Evolutionary conservation across 306 rosid genomes (phyloP), one percentile per base, ranked within the genome.

Genomic region (Acmispon strigosus): DNA sequence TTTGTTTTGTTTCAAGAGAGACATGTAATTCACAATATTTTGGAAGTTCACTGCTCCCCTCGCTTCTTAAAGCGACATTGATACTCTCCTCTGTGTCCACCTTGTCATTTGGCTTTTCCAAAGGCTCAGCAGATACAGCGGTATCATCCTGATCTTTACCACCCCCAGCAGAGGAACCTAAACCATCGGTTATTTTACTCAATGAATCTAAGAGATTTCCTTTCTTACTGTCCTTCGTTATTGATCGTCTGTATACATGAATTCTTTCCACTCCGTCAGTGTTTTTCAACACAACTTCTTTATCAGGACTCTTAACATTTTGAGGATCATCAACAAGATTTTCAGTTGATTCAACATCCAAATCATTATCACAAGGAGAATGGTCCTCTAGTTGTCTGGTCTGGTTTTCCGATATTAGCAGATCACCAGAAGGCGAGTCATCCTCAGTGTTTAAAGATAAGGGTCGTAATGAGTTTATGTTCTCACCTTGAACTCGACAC

Each of bases 181-280:
- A 80, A 68, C 79, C 92, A 75, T 72, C 78, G 16, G 81, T 67
- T 54, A 66, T 67, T 66, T 75, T 81, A 52, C 66, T 60, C 29
- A 16, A 63, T 48, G 81, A 34, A 75, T 89, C 87, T 69, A 73
- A 15, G 67, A 69, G 66, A 74, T 59, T 84, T 70, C 85, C 89
- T 62, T 84, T 89, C 56, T 88, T 86, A 50, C 86, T 68, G 63
- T 91, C 97, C 82, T 86, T 91, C 43, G 81, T 58, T 59, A 68
- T 36, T 70, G 92, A 87, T 88, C 97, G 83, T 81, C 78, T 86
- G 78, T 91, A 89, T 11, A 89, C 97, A 64, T 91, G 68, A 58
- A 91, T 64, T 69, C 64, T 78, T 72, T 89, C 97, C 65, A 74
- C 85, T 79, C 66, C 69, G 32, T 61, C 14, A 70, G 86, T 82